These are phyloP conservation scores for Triticum monococcum DNA, from an alignment of 176 grass and related monocot species.

Conservation along the genomic window DNA sequence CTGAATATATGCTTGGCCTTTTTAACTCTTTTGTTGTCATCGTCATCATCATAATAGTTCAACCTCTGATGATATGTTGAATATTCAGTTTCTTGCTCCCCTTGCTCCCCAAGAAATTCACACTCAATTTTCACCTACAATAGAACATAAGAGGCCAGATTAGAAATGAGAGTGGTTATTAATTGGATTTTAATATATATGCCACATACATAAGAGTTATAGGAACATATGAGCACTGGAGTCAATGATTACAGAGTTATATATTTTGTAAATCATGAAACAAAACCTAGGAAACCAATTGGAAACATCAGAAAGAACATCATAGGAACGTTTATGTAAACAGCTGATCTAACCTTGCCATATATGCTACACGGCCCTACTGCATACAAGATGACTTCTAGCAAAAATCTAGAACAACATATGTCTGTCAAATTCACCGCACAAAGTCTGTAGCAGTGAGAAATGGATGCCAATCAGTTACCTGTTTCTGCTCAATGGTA, in stretches of 20 bases:
- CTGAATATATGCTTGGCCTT: conserved; percentile 42
- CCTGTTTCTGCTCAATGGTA: conserved; percentile 53
- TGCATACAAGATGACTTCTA: background rate
- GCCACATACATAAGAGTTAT: background rate
- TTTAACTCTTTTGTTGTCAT: conserved; percentile 34
- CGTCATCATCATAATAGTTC: conserved; percentile 24
- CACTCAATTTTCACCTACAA: conserved; percentile 47
- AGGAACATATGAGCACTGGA: background rate
- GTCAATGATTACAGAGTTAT: background rate
- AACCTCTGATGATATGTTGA: conserved; percentile 28
- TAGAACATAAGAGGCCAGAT: conserved; percentile 6
- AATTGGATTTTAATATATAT: conserved; percentile 19
- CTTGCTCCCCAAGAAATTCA: conserved; percentile 32
- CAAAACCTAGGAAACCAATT: background rate
- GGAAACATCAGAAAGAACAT: background rate
- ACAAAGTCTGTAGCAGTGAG: background rate
- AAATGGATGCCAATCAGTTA: conserved; percentile 20
- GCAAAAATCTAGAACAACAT: background rate
- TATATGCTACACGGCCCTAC: background rate
- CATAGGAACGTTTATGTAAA: conserved; percentile 4
- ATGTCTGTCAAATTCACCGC: background rate
- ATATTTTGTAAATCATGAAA: background rate
- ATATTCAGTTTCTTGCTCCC: conserved; percentile 37
- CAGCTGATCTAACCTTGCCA: background rate
- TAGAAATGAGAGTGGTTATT: conserved; percentile 1